Evolutionary conservation across 345 rosid species (phyloP), one percentile per base, ranked within the genome.

Genomic region (Arabis alpina): DNA sequence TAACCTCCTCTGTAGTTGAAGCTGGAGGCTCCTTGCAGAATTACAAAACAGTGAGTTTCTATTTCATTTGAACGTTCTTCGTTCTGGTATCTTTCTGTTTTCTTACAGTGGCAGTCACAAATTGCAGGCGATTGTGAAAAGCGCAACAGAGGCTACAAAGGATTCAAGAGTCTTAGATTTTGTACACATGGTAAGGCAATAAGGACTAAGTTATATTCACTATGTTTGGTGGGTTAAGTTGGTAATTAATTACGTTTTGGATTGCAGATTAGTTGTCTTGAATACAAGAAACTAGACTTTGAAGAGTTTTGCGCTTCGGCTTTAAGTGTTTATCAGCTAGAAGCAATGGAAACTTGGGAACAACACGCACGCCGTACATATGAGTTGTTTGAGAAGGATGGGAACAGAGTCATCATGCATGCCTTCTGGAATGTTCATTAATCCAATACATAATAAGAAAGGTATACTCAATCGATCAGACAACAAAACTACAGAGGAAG

Each of bases 381-480:
- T 72, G 96, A 92, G 61, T 77, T 87, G 75, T 92, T 89, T 62
- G 96, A 92, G 68, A 89, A 89, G 73, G 90, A 89, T 32, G 98
- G 96, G 3, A 92, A 92, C 78, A 83, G 96, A 70, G 86, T 90
- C 65, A 86, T 89, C 56, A 86, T 85, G 93, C 57, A 89, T 94
- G 99, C 99, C 99, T 70, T 85, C 97, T 54, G 68, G 89, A 66
- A 83, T 94, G 87, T 94, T 98, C 56, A 92, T 94, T 60, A 94
- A 87, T 83, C 98, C 99, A 28, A 82, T 89, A 43, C 99, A 94
- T 79, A 94, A 87, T 67, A 80, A 80, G 76, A 88, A 87, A 78
- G 91, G 82, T 47, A 86, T 91, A 56, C 88, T 94, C 64, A 82
- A 89, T 77, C 83, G 76, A 53, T 73, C 86, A 36, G 75, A 66